Base-by-base conservation (phyloP, 805 yeast species). In the Cyberlindnera saturnus region DNA sequence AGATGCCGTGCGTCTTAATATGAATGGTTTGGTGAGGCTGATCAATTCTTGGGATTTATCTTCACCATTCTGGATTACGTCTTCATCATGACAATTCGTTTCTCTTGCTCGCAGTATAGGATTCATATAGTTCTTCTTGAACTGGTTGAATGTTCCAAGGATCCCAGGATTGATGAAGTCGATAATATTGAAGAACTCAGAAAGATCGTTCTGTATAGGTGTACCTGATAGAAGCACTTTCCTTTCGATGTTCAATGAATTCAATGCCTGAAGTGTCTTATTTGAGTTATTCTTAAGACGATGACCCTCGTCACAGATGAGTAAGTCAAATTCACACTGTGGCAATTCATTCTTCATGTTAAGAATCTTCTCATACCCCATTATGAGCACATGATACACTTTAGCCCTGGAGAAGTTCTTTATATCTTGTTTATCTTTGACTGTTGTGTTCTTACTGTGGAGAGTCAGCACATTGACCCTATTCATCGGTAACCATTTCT, bases 291-390 rank as follows among this genome's bases (percentile, higher is more conserved):
- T 86, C 54, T 91, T 93, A 51, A 93, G 70, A 39, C 96, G 70
- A 61, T 93, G 99, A 3, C 98, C 99, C 59, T 93, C 99, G 62
- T 93, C 99, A 61, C 61, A 93, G 1, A 93, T 76, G 16, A 93
- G 65, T 15, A 93, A 51, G 59, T 89, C 98, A 33, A 78, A 69
- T 10, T 55, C 49, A 6, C 62, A 57, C 18, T 53, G 45, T 20
- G 50, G 52, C 7, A 85, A 55, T 45, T 83, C 82, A 6, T 69
- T 66, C 18, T 72, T 63, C 53, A 80, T 69, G 14, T 73, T 71
- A 14, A 79, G 61, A 32, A 90, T 67, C 55, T 86, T 86, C 57
- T 93, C 99, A 60, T 93, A 93, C 3, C 96, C 96, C 50, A 89
- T 74, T 7, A 93, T 75, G 55, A 93, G 60, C 0, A 93, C 87